Conservation (phyloP, 208 protist species). For the Crithidia thermophila region DNA sequence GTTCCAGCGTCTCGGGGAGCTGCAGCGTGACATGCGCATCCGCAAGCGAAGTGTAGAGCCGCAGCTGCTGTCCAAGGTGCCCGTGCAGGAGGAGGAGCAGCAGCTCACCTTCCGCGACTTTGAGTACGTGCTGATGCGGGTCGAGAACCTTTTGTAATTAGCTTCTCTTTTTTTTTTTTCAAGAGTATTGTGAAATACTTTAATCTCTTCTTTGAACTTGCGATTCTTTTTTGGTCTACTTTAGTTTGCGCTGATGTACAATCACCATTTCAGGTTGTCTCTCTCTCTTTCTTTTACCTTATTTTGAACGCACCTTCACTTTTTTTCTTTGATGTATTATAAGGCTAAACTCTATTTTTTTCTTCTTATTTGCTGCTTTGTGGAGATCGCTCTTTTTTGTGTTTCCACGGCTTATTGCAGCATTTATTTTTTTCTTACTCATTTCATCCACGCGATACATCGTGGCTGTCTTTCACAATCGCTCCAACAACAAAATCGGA, state of each 20-base stretch:
- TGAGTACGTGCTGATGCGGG: constrained; percentile 68
- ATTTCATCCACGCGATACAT: neutral
- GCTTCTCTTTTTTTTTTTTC: neutral
- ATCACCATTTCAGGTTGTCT: too few relatives aligned
- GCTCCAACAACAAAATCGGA: too few relatives aligned
- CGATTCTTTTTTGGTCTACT: too few relatives aligned
- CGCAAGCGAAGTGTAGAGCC: constrained; percentile 48
- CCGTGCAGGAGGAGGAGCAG: constrained; percentile 75
- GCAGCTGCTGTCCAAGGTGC: constrained; percentile 58
- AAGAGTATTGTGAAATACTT: constrained; percentile 16
- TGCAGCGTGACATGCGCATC: constrained; percentile 67
- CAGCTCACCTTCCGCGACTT: constrained; percentile 62
- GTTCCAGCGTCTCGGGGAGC: constrained; percentile 56
- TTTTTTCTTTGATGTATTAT: constrained; percentile 1
- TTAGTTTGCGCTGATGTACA: too few relatives aligned
- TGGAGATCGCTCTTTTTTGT: too few relatives aligned
- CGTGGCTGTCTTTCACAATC: too few relatives aligned
- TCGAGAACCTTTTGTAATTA: constrained; percentile 47
- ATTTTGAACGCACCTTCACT: too few relatives aligned
- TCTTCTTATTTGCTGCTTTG: neutral
- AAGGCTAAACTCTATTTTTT: too few relatives aligned
- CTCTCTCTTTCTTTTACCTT: too few relatives aligned
- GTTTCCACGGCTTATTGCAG: too few relatives aligned
- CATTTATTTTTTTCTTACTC: neutral
- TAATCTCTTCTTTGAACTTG: neutral